These are phyloP conservation scores for Pythium guiyangense DNA, from an alignment of 352 stramenopile species.

Conservation along the genomic window DNA sequence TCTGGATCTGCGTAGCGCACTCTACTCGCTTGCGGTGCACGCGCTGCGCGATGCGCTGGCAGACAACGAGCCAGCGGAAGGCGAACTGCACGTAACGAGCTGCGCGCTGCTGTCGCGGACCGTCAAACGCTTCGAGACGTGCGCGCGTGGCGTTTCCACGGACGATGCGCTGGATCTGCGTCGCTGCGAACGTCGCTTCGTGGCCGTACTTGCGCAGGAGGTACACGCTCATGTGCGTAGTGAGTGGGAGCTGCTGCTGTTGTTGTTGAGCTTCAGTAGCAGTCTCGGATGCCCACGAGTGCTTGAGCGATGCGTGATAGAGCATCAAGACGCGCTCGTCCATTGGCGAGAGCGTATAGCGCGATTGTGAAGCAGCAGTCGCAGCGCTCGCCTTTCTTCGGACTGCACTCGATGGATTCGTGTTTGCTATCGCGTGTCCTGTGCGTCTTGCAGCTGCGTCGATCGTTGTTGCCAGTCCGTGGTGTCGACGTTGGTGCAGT, in stretches of 20 bases:
- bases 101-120: conserved; percentile 29
- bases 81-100: conserved; percentile 32
- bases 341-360: conserved; percentile 23
- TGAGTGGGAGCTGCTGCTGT: not conserved
- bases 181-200: conserved; percentile 55
- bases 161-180: conserved; percentile 48
- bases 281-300: conserved; percentile 11
- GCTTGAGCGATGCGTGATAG: conserved; percentile 55
- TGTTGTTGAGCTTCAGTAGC: not conserved
- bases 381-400: not conserved
- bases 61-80: conserved; percentile 22
- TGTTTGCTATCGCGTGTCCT: not conserved
- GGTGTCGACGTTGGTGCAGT: not conserved
- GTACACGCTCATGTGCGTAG: not conserved
- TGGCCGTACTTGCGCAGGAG: conserved; percentile 22
- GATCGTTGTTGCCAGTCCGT: not conserved
- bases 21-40: conserved; percentile 17
- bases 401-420: not conserved
- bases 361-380: not conserved
- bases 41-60: conserved; percentile 18
- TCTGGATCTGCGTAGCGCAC: conserved; percentile 30
- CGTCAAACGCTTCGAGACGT: conserved; percentile 30
- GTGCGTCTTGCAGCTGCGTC: not conserved
- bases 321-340: conserved; percentile 62
- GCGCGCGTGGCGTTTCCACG: conserved; percentile 28